These are phyloP conservation scores for Ceratocystiopsis sp. DNA, from an alignment of 2,329 filamentous ascomycete species.

Conservation along the genomic window DNA sequence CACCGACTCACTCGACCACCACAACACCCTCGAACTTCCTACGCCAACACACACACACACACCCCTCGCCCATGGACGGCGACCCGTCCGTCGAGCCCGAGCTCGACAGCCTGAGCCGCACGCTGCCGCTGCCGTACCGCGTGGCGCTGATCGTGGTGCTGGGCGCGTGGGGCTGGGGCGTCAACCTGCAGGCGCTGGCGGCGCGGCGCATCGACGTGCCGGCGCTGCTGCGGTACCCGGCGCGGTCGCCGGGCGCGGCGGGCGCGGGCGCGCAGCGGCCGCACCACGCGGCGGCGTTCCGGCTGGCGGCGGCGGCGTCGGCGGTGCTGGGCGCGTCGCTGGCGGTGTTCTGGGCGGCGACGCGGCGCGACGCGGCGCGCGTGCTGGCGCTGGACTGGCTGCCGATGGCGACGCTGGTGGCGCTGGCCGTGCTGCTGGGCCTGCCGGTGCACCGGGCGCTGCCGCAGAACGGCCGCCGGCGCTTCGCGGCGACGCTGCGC, in stretches of 20 bases:
- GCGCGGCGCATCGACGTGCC: slow-evolving; percentile 73
- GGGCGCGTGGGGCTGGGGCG: slow-evolving; percentile 92
- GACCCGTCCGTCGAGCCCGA: slow-evolving; percentile 51
- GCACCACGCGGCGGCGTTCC: slow-evolving; percentile 72
- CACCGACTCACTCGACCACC: background rate
- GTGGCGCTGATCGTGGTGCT: slow-evolving; percentile 65
- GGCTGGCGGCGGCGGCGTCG: slow-evolving; percentile 62
- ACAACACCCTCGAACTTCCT: background rate
- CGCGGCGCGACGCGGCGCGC: slow-evolving; percentile 48
- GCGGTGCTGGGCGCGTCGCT: slow-evolving; percentile 55
- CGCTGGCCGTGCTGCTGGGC: slow-evolving; percentile 54
- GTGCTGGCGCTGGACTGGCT: slow-evolving; percentile 71
- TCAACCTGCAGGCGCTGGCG: slow-evolving; percentile 78
- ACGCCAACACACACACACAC: too few relatives aligned
- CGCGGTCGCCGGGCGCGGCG: slow-evolving; percentile 39
- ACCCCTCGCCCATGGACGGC: slow-evolving; percentile 42
- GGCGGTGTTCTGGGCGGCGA: slow-evolving; percentile 67
- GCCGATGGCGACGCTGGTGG: slow-evolving; percentile 65
- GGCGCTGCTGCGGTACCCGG: slow-evolving; percentile 69
- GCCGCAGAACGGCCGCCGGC: slow-evolving; percentile 53
- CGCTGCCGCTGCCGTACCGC: slow-evolving; percentile 78
- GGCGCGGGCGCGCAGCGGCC: slow-evolving; percentile 47
- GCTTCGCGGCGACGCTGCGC: slow-evolving; percentile 58
- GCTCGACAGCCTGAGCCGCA: slow-evolving; percentile 74
- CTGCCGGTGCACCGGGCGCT: slow-evolving; percentile 31